Conservation (phyloP, 1,139 yeast species). For the Zygosaccharomyces sapae region DNA sequence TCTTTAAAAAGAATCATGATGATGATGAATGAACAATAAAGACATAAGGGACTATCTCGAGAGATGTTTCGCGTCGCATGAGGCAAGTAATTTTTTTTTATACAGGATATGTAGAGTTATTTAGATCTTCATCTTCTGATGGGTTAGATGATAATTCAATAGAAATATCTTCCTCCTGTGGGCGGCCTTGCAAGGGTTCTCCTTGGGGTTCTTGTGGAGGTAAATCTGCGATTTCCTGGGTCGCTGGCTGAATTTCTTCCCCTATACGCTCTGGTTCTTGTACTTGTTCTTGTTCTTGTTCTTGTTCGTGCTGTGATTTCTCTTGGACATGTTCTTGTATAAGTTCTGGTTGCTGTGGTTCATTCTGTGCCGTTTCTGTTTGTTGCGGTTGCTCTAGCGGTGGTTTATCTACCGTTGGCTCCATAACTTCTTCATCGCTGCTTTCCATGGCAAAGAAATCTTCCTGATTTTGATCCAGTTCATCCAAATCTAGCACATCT, state of each 20-base stretch:
- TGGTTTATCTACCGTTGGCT: background rate
- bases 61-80: constrained; percentile 4
- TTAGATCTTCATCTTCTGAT: constrained; percentile 2
- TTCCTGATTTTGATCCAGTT: constrained; percentile 25
- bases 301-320: background rate
- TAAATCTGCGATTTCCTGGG: background rate
- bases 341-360: background rate
- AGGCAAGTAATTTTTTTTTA: background rate
- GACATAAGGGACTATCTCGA: background rate
- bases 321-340: background rate
- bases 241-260: background rate
- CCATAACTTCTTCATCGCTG: constrained; percentile 23
- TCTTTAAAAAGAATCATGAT: background rate
- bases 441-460: constrained; percentile 28
- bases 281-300: background rate
- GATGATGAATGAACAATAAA: constrained; percentile 1
- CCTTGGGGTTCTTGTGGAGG: background rate
- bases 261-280: background rate
- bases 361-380: background rate
- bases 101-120: constrained; percentile 1
- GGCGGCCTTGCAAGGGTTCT: background rate
- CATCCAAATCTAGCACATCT: constrained; percentile 20
- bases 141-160: background rate
- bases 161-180: background rate
- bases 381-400: background rate